Evolutionary conservation across 176 grass and related monocot genomes (phyloP).

Genomic region (Elaeis guineensis): DNA sequence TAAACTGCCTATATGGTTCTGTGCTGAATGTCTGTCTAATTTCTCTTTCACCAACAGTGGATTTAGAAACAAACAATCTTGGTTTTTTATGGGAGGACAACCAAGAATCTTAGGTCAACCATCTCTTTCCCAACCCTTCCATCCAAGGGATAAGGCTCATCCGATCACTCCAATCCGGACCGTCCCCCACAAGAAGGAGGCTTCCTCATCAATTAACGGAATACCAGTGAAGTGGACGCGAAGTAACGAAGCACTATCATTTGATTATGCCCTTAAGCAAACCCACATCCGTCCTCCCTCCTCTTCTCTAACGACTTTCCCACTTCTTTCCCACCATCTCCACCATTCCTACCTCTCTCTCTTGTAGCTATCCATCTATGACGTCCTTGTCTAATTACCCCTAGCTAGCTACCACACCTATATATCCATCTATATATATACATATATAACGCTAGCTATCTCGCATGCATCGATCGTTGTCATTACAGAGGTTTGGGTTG

Average conservation of each 20-base stretch:
- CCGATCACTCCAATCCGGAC: background rate
- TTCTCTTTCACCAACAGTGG: too few species aligned
- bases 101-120: background rate
- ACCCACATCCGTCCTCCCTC: background rate
- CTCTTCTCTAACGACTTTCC: slow-evolving; percentile 7
- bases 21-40: too few species aligned
- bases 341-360: background rate
- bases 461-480: background rate
- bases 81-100: too few species aligned
- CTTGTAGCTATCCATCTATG: background rate
- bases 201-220: slow-evolving; percentile 2
- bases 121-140: slow-evolving; percentile 12
- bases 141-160: background rate
- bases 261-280: slow-evolving; percentile 1
- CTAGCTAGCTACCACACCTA: too few species aligned
- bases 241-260: slow-evolving; percentile 16
- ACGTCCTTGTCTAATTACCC: too few species aligned
- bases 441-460: background rate
- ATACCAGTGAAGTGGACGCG: slow-evolving; percentile 25
- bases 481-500: too few species aligned
- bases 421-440: too few species aligned
- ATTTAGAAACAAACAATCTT: too few species aligned
- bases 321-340: background rate
- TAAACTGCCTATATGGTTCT: too few species aligned
- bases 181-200: background rate